Evolutionary conservation across 805 yeast genomes (phyloP).

Genomic region (Candida railenensis): DNA sequence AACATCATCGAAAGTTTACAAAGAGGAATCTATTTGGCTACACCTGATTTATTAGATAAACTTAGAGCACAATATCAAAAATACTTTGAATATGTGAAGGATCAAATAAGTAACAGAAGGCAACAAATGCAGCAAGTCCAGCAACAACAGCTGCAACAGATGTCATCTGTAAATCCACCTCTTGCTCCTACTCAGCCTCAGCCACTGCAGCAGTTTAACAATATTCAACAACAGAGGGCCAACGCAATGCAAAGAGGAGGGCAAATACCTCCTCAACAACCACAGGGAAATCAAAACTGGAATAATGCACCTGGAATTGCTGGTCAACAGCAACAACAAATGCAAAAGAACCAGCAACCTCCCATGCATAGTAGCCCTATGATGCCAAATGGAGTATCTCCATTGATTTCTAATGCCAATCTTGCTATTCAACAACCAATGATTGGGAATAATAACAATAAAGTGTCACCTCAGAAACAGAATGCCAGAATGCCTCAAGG

Average conservation of each 20-base stretch:
- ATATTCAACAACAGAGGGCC: constrained; percentile 9
- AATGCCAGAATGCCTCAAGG: not conserved
- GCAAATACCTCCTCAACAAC: constrained; percentile 11
- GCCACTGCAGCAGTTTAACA: constrained; percentile 8
- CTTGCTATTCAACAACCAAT: constrained; percentile 1
- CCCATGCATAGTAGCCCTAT: constrained; percentile 5
- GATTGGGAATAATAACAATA: not conserved
- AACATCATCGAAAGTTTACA: constrained; percentile 71
- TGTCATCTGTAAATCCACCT: constrained; percentile 7
- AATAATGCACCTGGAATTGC: constrained; percentile 9
- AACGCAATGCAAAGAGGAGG: constrained; percentile 1
- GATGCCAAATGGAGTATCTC: constrained; percentile 6
- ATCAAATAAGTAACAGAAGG: constrained; percentile 46
- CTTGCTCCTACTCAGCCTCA: constrained; percentile 8
- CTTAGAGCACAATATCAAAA: constrained; percentile 70
- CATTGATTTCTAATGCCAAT: constrained; percentile 3
- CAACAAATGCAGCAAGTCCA: constrained; percentile 32
- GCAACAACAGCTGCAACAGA: constrained; percentile 21
- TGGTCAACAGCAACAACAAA: not conserved
- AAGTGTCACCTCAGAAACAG: constrained; percentile 4
- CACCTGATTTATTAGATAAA: constrained; percentile 69
- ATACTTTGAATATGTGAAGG: constrained; percentile 73
- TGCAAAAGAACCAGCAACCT: not conserved
- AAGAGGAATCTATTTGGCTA: constrained; percentile 64
- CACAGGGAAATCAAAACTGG: constrained; percentile 14